Evolutionary conservation across 768 basidiomycete genomes (phyloP), one percentile per base, ranked within the genome.

Genomic region (Artomyces pyxidatus): DNA sequence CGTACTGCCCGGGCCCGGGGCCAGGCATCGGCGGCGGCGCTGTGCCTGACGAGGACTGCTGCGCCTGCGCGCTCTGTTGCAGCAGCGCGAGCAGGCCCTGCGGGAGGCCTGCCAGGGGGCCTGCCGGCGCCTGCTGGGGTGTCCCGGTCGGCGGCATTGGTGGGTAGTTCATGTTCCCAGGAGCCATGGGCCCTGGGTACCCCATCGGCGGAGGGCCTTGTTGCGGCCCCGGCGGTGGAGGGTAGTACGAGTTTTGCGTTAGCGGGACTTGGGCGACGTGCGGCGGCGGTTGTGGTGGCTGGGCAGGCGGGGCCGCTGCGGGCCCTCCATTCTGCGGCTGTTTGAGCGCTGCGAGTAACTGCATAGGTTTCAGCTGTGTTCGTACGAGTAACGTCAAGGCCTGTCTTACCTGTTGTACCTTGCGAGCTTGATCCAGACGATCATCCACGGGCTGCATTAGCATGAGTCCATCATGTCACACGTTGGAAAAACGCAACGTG

Each of bases 401-500:
- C 1, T 6, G 44, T 42, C 26, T 17, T 14, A 81, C 78, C 58
- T 90, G 86, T 61, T 92, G 90, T 8, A 93, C 88, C 64, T 78
- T 85, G 48, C 83, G 78, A 7, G 90, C 89, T 71, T 92, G 87
- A 59, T 94, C 91, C 17, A 94, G 70, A 11, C 90, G 84, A 43
- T 92, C 88, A 50, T 92, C 88, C 10, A 69, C 64, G 35, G 73
- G 68, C 77, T 81, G 53, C n/a, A n/a, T n/a, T n/a, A n/a, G n/a
- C n/a, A n/a, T n/a, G n/a, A n/a, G n/a, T n/a, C n/a, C n/a, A 37
- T 28, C 42, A 19, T 37, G 28, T 39, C 51, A 56, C 45, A 22
- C 23, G 23, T 35, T 32, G 4, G 29, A n/a, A 14, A 30, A 38
- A n/a, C n/a, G 21, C 6, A n/a, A 21, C 10, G 22, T 7, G 3